phyloP scores from a whole-genome alignment of 179 eudicot genomes.

The Beta lomatogona region DNA sequence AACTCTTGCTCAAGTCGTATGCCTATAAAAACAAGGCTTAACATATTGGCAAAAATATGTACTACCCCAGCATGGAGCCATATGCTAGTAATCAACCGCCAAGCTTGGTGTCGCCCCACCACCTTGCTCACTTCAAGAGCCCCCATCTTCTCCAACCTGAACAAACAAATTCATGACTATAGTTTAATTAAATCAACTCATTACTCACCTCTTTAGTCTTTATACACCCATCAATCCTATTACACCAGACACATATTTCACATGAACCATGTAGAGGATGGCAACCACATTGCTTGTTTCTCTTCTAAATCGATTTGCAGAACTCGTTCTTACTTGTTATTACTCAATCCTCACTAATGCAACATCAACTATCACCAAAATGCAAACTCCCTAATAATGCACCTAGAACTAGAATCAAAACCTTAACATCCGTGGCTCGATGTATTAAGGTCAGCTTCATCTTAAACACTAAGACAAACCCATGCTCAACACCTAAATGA shows the following conservation, averaged over 20 bases:
- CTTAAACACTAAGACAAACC: no score
- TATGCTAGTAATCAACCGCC: constrained; percentile 64
- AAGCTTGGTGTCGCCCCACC: constrained; percentile 44
- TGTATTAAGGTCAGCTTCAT: no score
- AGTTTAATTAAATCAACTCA: constrained; percentile 9
- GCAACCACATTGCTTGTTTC: neutral
- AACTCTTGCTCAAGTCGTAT: constrained; percentile 81
- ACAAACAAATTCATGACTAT: constrained; percentile 7
- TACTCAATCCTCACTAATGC: neutral
- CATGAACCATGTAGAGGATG: neutral
- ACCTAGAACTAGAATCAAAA: neutral
- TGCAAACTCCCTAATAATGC: neutral
- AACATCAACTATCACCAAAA: neutral
- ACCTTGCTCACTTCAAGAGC: constrained; percentile 57
- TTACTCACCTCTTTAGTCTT: neutral
- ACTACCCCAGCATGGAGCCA: constrained; percentile 88
- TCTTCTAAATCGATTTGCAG: neutral
- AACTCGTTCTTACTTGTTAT: neutral
- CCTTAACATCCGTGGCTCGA: no score
- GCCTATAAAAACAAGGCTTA: constrained; percentile 70
- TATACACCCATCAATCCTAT: neutral
- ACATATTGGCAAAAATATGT: constrained; percentile 74
- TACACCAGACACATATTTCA: no score
- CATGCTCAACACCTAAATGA: no score
- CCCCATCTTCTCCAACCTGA: constrained; percentile 61